Evolutionary conservation across 2,329 filamentous ascomycete genomes (phyloP).

Genomic region (Verticillium klebahnii): DNA sequence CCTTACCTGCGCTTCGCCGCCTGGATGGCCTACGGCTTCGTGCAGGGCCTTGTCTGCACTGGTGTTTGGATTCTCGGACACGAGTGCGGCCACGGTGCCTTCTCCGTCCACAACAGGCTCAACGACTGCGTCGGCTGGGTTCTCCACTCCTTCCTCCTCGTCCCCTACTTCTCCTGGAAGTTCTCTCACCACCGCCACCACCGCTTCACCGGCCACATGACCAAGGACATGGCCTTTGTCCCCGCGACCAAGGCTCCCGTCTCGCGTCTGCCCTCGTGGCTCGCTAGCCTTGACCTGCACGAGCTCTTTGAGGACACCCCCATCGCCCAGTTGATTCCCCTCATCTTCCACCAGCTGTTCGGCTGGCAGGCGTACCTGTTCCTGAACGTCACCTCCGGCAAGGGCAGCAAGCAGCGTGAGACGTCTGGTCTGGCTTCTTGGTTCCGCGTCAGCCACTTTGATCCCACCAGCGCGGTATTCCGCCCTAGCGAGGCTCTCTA

Average conservation of each 20-base stretch:
- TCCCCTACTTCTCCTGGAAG: slow-evolving; percentile 72
- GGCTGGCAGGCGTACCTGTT: slow-evolving; percentile 63
- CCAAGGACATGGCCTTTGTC: slow-evolving; percentile 63
- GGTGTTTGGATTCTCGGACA: slow-evolving; percentile 69
- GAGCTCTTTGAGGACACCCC: slow-evolving; percentile 62
- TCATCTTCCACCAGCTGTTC: slow-evolving; percentile 58
- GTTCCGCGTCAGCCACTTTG: slow-evolving; percentile 52
- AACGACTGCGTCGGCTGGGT: slow-evolving; percentile 61
- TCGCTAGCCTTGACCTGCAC: slow-evolving; percentile 35
- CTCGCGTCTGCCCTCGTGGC: slow-evolving; percentile 15
- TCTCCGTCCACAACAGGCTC: slow-evolving; percentile 50
- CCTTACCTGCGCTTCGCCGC: slow-evolving; percentile 36
- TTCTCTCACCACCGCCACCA: slow-evolving; percentile 67
- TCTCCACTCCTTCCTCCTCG: slow-evolving; percentile 61
- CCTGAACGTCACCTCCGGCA: slow-evolving; percentile 50
- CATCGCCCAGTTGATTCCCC: slow-evolving; percentile 45
- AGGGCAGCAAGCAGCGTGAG: slow-evolving; percentile 41
- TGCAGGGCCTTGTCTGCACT: slow-evolving; percentile 62
- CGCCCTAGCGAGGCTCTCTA: slow-evolving; percentile 50
- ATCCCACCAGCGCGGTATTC: slow-evolving; percentile 58
- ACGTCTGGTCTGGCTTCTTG: slow-evolving; percentile 24
- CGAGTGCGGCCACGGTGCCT: slow-evolving; percentile 66
- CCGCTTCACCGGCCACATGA: slow-evolving; percentile 62
- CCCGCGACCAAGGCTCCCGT: slow-evolving; percentile 33
- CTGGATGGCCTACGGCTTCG: slow-evolving; percentile 57